These are phyloP conservation scores for Fusarium chuoi DNA, from an alignment of 2,329 filamentous ascomycete genomes.

Conservation along the genomic window DNA sequence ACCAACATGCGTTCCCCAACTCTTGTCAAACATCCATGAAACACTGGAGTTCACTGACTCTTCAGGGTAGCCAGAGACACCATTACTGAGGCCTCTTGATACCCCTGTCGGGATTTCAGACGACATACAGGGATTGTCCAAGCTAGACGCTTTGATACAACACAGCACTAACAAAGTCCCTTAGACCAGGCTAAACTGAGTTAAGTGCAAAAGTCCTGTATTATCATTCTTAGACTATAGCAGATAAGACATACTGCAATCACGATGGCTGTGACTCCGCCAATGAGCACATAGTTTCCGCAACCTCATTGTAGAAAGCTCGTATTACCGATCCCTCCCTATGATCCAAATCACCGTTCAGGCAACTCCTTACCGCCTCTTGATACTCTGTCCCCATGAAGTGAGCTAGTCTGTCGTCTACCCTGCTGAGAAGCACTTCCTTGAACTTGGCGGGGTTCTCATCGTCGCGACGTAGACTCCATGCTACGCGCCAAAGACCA, in stretches of 20 bases:
- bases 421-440: background rate
- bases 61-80: background rate
- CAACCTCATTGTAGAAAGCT: conserved; percentile 12
- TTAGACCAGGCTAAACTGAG: background rate
- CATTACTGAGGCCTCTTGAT: background rate
- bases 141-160: background rate
- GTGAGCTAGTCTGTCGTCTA: conserved; percentile 6
- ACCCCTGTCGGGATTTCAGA: background rate
- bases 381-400: conserved; percentile 8
- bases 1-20: rapidly evolving
- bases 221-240: background rate
- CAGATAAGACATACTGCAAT: background rate
- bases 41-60: background rate
- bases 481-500: background rate
- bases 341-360: conserved; percentile 2
- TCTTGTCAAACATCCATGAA: background rate
- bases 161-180: background rate
- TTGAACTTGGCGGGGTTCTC: background rate
- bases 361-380: conserved; percentile 5
- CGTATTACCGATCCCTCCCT: background rate
- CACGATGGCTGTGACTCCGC: conserved; percentile 3
- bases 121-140: background rate
- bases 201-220: background rate
- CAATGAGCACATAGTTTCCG: conserved; percentile 7
- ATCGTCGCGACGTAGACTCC: conserved; percentile 1